phyloP scores from a whole-genome alignment of 345 rosid species.

The Euphorbia pulcherrima region DNA sequence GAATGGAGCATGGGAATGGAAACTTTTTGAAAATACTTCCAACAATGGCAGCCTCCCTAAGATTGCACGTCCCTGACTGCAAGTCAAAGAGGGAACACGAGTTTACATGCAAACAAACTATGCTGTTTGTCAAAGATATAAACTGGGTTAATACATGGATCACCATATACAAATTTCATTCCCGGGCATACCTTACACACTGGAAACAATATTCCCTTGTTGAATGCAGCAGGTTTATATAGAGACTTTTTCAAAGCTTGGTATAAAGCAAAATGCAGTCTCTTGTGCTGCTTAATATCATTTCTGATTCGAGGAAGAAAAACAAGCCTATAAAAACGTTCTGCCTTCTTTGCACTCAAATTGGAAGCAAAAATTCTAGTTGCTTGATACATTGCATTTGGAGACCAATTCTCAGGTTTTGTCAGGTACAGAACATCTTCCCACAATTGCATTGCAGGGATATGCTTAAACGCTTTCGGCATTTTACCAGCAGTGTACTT shows the following conservation, averaged over 20 bases:
- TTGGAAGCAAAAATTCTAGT: slow-evolving; percentile 81
- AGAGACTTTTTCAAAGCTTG: slow-evolving; percentile 75
- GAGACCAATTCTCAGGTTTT: slow-evolving; percentile 94
- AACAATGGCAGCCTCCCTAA: slow-evolving; percentile 88
- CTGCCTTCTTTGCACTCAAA: slow-evolving; percentile 63
- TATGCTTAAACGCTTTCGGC: slow-evolving; percentile 78
- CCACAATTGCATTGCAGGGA: slow-evolving; percentile 72
- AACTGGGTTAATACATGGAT: too few relatives aligned
- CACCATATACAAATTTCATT: neutral
- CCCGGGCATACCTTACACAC: slow-evolving; percentile 63
- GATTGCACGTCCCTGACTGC: slow-evolving; percentile 92
- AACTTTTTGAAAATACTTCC: slow-evolving; percentile 81
- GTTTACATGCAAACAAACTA: neutral
- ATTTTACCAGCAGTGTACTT: slow-evolving; percentile 83
- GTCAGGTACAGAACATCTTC: slow-evolving; percentile 82
- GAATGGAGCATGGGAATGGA: slow-evolving; percentile 91
- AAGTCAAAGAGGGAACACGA: slow-evolving; percentile 15
- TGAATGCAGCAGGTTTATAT: slow-evolving; percentile 89
- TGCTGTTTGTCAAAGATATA: neutral
- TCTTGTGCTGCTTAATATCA: slow-evolving; percentile 75
- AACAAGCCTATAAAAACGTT: slow-evolving; percentile 66
- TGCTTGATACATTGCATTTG: slow-evolving; percentile 89
- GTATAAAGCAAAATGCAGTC: slow-evolving; percentile 77
- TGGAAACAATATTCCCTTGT: slow-evolving; percentile 85
- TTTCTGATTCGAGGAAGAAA: slow-evolving; percentile 91